Base-by-base conservation (phyloP, 805 yeast species). In the Starmerella sp. region DNA sequence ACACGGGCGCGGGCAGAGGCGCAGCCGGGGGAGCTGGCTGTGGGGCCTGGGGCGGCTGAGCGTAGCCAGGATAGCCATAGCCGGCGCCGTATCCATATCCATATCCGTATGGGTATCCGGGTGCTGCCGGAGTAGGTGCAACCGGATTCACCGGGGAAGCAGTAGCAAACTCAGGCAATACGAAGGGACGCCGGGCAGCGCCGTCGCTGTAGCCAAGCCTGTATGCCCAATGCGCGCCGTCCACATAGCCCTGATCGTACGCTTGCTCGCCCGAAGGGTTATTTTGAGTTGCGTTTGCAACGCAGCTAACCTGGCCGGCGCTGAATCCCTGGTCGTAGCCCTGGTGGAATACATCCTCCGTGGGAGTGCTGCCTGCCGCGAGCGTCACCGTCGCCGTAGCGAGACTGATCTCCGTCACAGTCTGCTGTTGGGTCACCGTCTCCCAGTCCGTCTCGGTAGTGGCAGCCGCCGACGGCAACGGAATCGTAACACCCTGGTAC, bases 181-280 rank as follows among this genome's bases (percentile, higher is more conserved):
- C 45, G 42, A 48, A 46, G 5, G 43, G 56, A 13, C 49, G 44
- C 17, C 51, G 44, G 31, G 32, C 55, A 3, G 32, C 10, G 6
- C 50, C 58, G 36, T 57, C 60, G 17, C 30, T 11, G 54, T 52
- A 57, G 11, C 60, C 60, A 9, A 29, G 36, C 32, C 43, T n/a
- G 54, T 57, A 57, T 3, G 52, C 60, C 60, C 60, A 57, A 2
- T 47, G 37, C 1, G 60, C 57, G 34, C 60, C 60, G 8, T 52
- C 46, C 2, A 39, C 52, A 41, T 54, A 57, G 31, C 57, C 60
- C 7, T 29, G n/a, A 17, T 39, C 47, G 42, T 44, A 54, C 9
- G 36, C 48, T 32, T 37, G 42, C 30, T 38, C 31, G 14, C 29
- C 38, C 28, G 37, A 17, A 4, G 44, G 44, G 29, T n/a, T 35